Evolutionary conservation across 257 asterid genomes (phyloP).

Genomic region (Forsythia suspensa): DNA sequence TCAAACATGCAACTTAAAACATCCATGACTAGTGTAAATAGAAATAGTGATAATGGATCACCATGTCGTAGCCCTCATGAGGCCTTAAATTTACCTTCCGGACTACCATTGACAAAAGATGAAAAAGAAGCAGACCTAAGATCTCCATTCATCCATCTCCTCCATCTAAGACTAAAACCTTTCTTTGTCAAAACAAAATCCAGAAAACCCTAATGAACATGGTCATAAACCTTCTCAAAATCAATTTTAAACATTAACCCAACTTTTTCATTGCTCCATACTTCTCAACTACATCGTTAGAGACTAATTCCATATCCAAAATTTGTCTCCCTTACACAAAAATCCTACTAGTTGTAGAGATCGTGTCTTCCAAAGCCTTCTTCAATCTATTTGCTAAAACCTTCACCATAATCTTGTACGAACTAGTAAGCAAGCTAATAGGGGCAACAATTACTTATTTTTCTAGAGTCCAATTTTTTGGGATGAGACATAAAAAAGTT

Average conservation of each 20-base stretch:
- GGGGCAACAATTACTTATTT: neutral
- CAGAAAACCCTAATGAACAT: neutral
- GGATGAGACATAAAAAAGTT: too few relatives aligned
- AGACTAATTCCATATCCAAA: neutral
- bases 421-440: neutral
- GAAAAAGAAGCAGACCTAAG: neutral
- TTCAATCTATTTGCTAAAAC: neutral
- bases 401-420: neutral
- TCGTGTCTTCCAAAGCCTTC: neutral
- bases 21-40: neutral
- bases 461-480: too few relatives aligned
- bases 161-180: neutral
- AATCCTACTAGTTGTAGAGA: neutral
- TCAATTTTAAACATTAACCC: neutral
- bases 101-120: neutral
- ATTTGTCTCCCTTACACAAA: neutral
- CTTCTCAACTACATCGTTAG: neutral
- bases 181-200: neutral
- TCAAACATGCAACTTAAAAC: neutral
- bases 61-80: neutral
- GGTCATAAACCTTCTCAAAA: neutral
- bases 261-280: neutral
- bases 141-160: neutral
- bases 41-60: neutral
- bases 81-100: neutral